phyloP scores from a whole-genome alignment of 176 grass and related monocot genomes.

The Microstegium vimineum region DNA sequence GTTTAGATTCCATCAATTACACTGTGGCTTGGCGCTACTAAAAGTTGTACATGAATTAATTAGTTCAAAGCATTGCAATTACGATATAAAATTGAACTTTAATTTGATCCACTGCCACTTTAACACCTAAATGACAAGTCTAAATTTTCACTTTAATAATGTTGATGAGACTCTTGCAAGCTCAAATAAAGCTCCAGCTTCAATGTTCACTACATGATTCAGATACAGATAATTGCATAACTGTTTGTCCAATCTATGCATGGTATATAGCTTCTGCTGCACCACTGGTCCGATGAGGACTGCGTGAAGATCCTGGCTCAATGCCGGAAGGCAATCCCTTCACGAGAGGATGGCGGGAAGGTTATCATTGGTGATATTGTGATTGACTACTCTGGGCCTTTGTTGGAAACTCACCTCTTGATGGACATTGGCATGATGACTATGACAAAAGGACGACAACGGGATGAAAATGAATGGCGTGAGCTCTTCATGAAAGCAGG shows the following conservation, averaged over 20 bases:
- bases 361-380: not conserved
- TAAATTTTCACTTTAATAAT: too few relatives aligned
- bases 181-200: not conserved
- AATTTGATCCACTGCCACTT: not conserved
- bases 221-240: not conserved
- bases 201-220: not conserved
- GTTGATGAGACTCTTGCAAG: too few relatives aligned
- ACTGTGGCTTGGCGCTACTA: too few relatives aligned
- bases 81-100: too few relatives aligned
- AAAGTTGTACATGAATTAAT: too few relatives aligned
- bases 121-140: not conserved
- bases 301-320: not conserved
- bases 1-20: too few relatives aligned
- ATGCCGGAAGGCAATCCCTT: not conserved
- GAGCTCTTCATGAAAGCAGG: conserved; percentile 34
- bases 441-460: conserved; percentile 16
- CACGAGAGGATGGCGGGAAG: not conserved
- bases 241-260: not conserved
- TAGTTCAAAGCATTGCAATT: too few relatives aligned
- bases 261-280: not conserved
- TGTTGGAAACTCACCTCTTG: conserved; percentile 21
- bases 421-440: conserved; percentile 38
- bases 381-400: not conserved
- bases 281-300: not conserved
- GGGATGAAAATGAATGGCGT: conserved; percentile 32